A percentile compares a stretch with the other conserved stretches of the same genome.
Conservation (phyloP, 768 basidiomycete species). For the Suillus subalutaceus region DNA sequence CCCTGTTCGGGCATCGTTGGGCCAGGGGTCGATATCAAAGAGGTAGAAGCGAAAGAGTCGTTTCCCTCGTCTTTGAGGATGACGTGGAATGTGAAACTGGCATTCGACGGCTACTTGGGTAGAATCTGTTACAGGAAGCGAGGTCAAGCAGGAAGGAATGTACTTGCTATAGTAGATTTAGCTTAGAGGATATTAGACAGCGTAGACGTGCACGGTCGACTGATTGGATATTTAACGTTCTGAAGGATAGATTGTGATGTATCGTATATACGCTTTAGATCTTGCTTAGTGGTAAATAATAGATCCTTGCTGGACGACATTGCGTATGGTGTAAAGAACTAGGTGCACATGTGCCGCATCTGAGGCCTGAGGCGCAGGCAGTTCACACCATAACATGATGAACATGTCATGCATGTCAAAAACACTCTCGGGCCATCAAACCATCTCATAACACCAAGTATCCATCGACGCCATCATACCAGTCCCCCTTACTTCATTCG, state of each 20-base stretch:
- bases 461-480: not conserved
- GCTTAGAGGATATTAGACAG: not conserved
- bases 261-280: not conserved
- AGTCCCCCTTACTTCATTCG: too few relatives aligned
- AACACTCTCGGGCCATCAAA: not conserved
- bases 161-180: constrained; percentile 3
- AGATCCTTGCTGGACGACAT: not conserved
- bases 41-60: constrained; percentile 8
- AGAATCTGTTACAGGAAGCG: constrained; percentile 6
- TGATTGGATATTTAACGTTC: not conserved
- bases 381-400: not conserved
- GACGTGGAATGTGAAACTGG: constrained; percentile 7
- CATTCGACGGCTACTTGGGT: constrained; percentile 1
- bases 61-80: constrained; percentile 6
- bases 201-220: not conserved
- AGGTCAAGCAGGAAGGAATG: constrained; percentile 2
- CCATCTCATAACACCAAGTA: not conserved
- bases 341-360: too few relatives aligned
- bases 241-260: not conserved
- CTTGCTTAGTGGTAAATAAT: not conserved
- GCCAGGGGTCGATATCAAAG: constrained; percentile 7
- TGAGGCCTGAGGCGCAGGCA: not conserved
- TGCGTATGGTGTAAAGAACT: not conserved
- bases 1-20: constrained; percentile 4
- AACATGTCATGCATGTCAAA: not conserved